Evolutionary conservation across 2,329 filamentous ascomycete species (phyloP).

Genomic region (Malbranchea zuffiana): DNA sequence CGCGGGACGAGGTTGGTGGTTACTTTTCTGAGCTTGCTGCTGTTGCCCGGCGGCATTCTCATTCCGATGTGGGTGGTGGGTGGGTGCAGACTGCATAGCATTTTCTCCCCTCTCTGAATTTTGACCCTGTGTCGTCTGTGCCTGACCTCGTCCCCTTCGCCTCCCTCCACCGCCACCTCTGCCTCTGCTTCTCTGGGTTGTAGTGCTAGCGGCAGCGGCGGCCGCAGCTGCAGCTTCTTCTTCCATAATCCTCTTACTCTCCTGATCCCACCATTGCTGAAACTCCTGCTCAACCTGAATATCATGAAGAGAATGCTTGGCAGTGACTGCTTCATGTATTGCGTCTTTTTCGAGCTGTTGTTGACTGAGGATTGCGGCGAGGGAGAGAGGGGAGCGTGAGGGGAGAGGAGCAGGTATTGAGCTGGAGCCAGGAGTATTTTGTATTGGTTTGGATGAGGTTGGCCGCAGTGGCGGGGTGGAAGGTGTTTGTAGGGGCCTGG

Average conservation of each 20-base stretch:
- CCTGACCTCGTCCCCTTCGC: conserved; percentile 1
- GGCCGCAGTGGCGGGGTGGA: conserved; percentile 12
- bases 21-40: no score
- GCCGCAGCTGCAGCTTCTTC: conserved; percentile 38
- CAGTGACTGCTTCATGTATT: conserved; percentile 64
- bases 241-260: conserved; percentile 60
- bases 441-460: conserved; percentile 40
- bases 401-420: conserved; percentile 36
- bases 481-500: background rate
- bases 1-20: background rate
- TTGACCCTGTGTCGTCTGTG: background rate
- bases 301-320: conserved; percentile 80
- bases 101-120: background rate
- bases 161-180: conserved; percentile 9
- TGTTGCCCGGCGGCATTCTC: no score
- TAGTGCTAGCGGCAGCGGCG: background rate
- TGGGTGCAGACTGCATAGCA: background rate
- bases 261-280: conserved; percentile 90
- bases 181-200: conserved; percentile 12
- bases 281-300: conserved; percentile 97
- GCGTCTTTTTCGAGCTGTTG: conserved; percentile 75
- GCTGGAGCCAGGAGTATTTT: conserved; percentile 19
- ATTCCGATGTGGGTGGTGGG: background rate
- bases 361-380: conserved; percentile 80
- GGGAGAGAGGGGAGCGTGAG: conserved; percentile 56